Conservation (phyloP, 768 basidiomycete species). For the Lanmaoa rubissima region DNA sequence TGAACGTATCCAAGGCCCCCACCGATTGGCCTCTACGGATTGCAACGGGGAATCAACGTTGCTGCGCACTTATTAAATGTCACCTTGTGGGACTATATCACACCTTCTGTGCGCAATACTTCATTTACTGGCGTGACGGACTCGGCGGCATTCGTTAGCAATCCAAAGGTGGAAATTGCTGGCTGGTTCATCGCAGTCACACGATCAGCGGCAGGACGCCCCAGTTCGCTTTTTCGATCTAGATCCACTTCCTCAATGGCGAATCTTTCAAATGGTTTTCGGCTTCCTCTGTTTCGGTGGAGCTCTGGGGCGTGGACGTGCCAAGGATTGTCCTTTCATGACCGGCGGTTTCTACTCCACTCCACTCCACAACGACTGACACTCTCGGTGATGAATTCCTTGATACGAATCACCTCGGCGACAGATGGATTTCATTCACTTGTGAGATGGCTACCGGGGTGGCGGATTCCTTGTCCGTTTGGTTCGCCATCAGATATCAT, state of each 20-base stretch:
- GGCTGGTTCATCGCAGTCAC: not conserved
- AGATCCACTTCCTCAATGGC: not conserved
- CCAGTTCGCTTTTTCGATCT: not conserved
- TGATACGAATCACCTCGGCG: not conserved
- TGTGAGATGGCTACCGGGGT: not conserved
- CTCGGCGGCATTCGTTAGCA: not conserved
- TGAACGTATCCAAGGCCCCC: not conserved
- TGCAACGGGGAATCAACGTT: not conserved
- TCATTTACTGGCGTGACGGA: not conserved
- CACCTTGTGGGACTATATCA: not conserved
- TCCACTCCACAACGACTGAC: not conserved
- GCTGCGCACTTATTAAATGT: not conserved
- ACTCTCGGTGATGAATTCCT: not conserved
- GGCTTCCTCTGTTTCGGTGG: not conserved
- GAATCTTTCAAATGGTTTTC: not conserved
- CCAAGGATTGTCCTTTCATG: not conserved
- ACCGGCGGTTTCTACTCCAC: not conserved
- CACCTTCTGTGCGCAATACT: not conserved
- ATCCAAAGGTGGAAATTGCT: not conserved
- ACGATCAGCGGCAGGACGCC: not conserved
- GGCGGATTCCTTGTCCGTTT: not conserved
- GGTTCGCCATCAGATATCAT: not conserved
- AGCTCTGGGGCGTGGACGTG: not conserved
- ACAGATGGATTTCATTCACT: not conserved
- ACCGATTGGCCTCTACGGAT: not conserved